These are phyloP conservation scores for Xylaria scruposa DNA, from an alignment of 495 filamentous ascomycete species.

Conservation along the genomic window DNA sequence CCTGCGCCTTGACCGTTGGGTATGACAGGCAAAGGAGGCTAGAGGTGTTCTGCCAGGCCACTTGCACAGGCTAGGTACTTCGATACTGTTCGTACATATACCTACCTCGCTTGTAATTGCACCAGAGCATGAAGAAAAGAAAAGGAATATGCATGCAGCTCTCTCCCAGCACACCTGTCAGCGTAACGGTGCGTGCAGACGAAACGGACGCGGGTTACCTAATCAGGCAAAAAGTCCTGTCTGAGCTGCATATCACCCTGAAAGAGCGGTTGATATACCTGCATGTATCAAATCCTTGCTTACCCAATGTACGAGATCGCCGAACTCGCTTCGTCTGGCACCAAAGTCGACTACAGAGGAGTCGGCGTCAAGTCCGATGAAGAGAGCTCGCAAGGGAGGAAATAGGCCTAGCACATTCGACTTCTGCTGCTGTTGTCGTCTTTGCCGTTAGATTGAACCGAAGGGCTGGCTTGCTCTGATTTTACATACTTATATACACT, in stretches of 20 bases:
- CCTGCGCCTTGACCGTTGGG: too few relatives aligned
- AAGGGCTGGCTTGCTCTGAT: not conserved
- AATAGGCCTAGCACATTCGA: not conserved
- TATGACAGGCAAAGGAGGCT: too few relatives aligned
- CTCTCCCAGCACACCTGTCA: not conserved
- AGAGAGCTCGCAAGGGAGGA: not conserved
- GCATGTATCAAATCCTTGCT: not conserved
- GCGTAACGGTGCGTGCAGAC: not conserved
- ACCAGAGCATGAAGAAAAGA: not conserved
- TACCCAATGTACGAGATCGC: not conserved
- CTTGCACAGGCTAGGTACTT: not conserved
- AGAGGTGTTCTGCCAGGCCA: not conserved
- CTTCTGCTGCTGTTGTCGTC: not conserved
- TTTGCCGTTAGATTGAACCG: not conserved
- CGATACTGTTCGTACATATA: too few relatives aligned
- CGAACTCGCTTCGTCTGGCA: not conserved
- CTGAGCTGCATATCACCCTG: not conserved
- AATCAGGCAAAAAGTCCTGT: not conserved
- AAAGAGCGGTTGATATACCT: conserved; percentile 2
- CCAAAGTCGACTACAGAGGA: not conserved
- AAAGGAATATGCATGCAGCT: not conserved
- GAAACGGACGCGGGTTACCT: conserved; percentile 4
- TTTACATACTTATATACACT: conserved; percentile 22
- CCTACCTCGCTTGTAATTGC: not conserved
- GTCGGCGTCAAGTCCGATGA: not conserved